Conservation (phyloP, 176 grass and related monocot genomes). For the Microstegium vimineum region DNA sequence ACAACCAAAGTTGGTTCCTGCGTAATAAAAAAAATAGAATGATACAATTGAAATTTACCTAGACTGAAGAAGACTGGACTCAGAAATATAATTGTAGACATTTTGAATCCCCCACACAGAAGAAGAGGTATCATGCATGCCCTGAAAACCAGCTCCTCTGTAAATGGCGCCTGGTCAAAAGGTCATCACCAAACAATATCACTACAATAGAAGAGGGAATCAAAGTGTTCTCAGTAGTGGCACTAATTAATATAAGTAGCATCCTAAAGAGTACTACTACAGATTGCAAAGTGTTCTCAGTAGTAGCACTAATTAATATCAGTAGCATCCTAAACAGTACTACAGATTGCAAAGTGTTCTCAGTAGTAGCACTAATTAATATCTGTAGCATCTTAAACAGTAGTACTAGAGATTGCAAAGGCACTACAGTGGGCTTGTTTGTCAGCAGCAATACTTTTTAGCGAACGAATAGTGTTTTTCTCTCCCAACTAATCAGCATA, state of each 20-base stretch:
- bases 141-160: conserved; percentile 93
- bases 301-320: neutral
- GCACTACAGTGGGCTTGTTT: neutral
- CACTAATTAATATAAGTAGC: neutral
- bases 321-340: neutral
- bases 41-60: conserved; percentile 53
- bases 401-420: neutral
- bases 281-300: neutral
- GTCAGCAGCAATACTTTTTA: too few relatives aligned
- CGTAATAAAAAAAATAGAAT: neutral
- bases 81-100: conserved; percentile 68
- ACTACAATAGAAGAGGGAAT: conserved; percentile 3
- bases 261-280: neutral
- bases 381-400: neutral
- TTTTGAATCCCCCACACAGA: conserved; percentile 87
- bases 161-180: conserved; percentile 79
- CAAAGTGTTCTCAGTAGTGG: neutral
- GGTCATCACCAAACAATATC: conserved; percentile 28
- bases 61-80: conserved; percentile 95
- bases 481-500: too few relatives aligned
- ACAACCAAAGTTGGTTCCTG: neutral
- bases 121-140: conserved; percentile 96
- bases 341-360: neutral
- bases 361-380: neutral
- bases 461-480: too few relatives aligned